Evolutionary conservation across 768 basidiomycete species (phyloP).

Genomic region (Boletus eberwhitei): DNA sequence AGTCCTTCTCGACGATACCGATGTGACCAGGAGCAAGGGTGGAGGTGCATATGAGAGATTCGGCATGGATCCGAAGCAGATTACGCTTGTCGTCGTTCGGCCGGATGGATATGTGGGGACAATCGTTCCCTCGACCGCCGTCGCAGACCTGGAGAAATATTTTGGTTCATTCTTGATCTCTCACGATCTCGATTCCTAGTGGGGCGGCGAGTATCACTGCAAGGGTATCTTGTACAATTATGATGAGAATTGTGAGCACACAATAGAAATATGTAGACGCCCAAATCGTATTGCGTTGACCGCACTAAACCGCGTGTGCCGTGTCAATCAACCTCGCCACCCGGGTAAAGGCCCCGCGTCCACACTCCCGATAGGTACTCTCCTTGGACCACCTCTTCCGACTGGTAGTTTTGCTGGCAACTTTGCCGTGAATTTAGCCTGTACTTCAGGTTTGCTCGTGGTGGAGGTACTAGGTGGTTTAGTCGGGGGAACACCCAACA

Average conservation of each 20-base stretch:
- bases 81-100: conserved; percentile 37
- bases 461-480: conserved; percentile 4
- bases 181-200: neutral
- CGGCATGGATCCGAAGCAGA: conserved; percentile 28
- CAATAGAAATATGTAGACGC: neutral
- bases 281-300: too few relatives aligned
- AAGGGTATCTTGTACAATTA: conserved; percentile 26
- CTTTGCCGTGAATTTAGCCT: conserved; percentile 8
- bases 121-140: conserved; percentile 26
- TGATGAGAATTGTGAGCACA: conserved; percentile 12
- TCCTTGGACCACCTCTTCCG: conserved; percentile 51
- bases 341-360: conserved; percentile 54
- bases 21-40: conserved; percentile 28
- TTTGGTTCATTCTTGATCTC: conserved; percentile 44
- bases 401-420: conserved; percentile 32
- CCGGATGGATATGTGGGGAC: conserved; percentile 42
- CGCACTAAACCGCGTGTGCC: neutral
- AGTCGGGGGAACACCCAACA: conserved; percentile 19
- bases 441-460: conserved; percentile 13
- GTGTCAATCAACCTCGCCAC: conserved; percentile 42
- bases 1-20: conserved; percentile 37
- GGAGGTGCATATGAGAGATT: conserved; percentile 34
- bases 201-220: neutral
- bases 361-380: conserved; percentile 64
- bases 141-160: conserved; percentile 43